Percentiles rank a stretch among this genome's conserved stretches.
Evolutionary conservation across 768 basidiomycete species (phyloP).

Genomic region (Rhodotorula taiwanensis): DNA sequence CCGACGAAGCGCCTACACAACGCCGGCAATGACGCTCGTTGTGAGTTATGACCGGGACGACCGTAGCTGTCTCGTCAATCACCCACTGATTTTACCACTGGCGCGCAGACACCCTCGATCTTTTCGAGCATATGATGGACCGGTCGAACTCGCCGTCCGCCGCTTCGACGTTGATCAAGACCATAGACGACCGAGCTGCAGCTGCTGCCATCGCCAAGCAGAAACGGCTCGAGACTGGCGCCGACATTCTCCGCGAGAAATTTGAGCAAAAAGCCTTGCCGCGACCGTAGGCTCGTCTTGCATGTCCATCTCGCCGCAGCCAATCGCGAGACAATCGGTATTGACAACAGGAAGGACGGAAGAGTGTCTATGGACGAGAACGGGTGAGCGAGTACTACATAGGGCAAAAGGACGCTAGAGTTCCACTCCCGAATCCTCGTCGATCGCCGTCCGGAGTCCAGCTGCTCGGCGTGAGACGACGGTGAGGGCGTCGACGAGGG

Average conservation of each 20-base stretch:
- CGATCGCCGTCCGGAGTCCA: not conserved
- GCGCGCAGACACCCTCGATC: slow-evolving; percentile 19
- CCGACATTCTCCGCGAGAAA: not conserved
- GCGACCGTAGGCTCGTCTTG: not conserved
- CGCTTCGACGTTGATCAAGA: not conserved
- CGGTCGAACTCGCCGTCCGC: not conserved
- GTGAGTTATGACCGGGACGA: too few species aligned
- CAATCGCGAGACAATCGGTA: too few species aligned
- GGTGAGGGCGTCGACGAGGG: slow-evolving; percentile 10
- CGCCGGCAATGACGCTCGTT: slow-evolving; percentile 35
- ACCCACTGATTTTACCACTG: too few species aligned
- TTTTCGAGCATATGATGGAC: slow-evolving; percentile 26
- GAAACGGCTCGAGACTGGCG: not conserved
- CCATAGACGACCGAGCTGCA: slow-evolving; percentile 6
- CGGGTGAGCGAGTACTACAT: not conserved
- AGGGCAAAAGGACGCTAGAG: slow-evolving; percentile 2
- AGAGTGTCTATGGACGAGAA: too few species aligned
- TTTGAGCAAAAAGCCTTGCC: not conserved
- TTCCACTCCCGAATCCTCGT: slow-evolving; percentile 17
- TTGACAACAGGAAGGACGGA: too few species aligned
- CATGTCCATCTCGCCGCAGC: too few species aligned
- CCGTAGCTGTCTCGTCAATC: not conserved
- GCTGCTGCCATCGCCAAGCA: not conserved
- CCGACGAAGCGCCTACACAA: slow-evolving; percentile 27
- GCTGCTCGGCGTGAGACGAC: slow-evolving; percentile 3